Evolutionary conservation across 495 filamentous ascomycete genomes (phyloP).

Genomic region (Xylaria scruposa): DNA sequence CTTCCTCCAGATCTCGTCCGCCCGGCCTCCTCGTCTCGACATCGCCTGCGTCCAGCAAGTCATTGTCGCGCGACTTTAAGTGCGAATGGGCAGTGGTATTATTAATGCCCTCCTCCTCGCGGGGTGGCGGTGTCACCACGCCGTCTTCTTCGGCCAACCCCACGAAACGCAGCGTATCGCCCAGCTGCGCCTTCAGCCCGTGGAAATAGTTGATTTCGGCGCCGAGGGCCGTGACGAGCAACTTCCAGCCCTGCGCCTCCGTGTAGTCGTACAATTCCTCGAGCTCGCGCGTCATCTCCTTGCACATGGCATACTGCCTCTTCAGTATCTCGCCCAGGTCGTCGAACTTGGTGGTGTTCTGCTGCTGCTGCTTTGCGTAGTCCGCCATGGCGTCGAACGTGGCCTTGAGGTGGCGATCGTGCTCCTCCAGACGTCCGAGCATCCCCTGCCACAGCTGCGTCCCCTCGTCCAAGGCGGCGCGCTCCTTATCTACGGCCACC

Average conservation of each 20-base stretch:
- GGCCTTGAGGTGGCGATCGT: constrained; percentile 68
- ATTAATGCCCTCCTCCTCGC: not conserved
- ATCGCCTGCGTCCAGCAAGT: constrained; percentile 27
- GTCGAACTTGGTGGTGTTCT: not conserved
- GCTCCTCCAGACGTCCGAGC: constrained; percentile 65
- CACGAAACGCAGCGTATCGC: constrained; percentile 51
- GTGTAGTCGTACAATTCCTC: constrained; percentile 66
- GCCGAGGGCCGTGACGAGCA: constrained; percentile 85
- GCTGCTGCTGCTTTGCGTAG: constrained; percentile 17
- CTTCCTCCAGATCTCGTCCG: constrained; percentile 30
- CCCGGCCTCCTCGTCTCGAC: not conserved
- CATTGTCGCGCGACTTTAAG: constrained; percentile 5
- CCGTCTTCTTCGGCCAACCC: constrained; percentile 39
- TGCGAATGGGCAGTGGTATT: not conserved
- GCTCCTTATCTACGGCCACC: constrained; percentile 69
- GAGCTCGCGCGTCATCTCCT: constrained; percentile 62
- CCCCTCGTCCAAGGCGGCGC: constrained; percentile 81
- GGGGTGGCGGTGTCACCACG: constrained; percentile 35
- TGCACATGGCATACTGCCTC: constrained; percentile 62
- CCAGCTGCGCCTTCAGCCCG: constrained; percentile 71
- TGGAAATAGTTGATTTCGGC: constrained; percentile 86
- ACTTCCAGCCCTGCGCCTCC: constrained; percentile 76
- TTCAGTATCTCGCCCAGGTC: constrained; percentile 45
- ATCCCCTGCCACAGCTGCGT: constrained; percentile 79
- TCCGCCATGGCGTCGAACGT: constrained; percentile 54